Evolutionary conservation across 352 stramenopile species (phyloP).

Genomic region (Pythium pyrilobum): DNA sequence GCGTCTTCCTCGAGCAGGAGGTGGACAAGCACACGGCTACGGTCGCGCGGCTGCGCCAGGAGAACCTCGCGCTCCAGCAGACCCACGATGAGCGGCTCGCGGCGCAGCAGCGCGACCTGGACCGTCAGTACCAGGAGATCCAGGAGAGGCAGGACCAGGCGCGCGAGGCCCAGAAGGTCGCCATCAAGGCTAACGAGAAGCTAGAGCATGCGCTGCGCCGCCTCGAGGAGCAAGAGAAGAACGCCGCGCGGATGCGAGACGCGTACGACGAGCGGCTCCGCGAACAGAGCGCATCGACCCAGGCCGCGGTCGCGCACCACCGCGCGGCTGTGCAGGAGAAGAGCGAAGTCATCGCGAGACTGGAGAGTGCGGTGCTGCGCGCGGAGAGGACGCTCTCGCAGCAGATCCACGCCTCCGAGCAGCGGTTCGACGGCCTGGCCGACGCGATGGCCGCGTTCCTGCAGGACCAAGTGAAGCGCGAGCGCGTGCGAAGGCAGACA

Average conservation of each 20-base stretch:
- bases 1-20: slow-evolving; percentile 52
- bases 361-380: slow-evolving; percentile 39
- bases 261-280: slow-evolving; percentile 40
- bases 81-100: slow-evolving; percentile 28
- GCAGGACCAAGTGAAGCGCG: slow-evolving; percentile 44
- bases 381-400: slow-evolving; percentile 35
- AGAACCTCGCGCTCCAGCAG: slow-evolving; percentile 51
- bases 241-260: slow-evolving; percentile 28
- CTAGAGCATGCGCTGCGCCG: slow-evolving; percentile 30
- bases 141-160: slow-evolving; percentile 37
- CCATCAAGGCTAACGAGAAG: slow-evolving; percentile 39
- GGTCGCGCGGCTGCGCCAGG: slow-evolving; percentile 47
- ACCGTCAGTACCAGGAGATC: slow-evolving; percentile 36
- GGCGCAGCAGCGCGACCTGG: slow-evolving; percentile 26
- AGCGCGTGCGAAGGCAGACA: slow-evolving; percentile 37
- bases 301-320: slow-evolving; percentile 26
- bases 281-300: slow-evolving; percentile 21
- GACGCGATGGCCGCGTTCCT: slow-evolving; percentile 49
- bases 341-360: slow-evolving; percentile 15
- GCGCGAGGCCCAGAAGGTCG: slow-evolving; percentile 26
- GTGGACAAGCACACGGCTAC: slow-evolving; percentile 56
- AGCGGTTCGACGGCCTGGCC: slow-evolving; percentile 44
- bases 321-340: slow-evolving; percentile 29
- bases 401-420: slow-evolving; percentile 47
- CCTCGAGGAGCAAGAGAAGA: slow-evolving; percentile 34